Percentiles rank a stretch among this genome's conserved stretches.
phyloP scores from a whole-genome alignment of 805 yeast genomes.

The Dipodascus geniculatus region DNA sequence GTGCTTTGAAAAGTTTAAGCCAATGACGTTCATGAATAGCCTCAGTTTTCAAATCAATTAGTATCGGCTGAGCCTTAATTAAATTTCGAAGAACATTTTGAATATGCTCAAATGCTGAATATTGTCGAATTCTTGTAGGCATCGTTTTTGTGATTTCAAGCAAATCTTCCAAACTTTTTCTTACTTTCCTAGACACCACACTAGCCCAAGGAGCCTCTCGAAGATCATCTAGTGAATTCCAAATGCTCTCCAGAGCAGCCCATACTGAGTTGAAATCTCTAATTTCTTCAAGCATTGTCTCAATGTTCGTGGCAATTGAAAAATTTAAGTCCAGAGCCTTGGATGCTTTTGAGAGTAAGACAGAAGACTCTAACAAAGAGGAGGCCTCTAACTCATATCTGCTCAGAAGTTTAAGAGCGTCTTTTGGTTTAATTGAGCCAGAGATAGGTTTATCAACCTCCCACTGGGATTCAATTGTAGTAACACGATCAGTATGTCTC shows the following conservation, averaged over 20 bases:
- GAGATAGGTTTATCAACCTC: constrained; percentile 21
- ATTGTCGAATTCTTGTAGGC: constrained; percentile 51
- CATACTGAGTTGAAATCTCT: constrained; percentile 49
- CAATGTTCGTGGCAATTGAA: constrained; percentile 21
- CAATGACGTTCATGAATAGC: constrained; percentile 60
- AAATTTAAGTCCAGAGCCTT: constrained; percentile 26
- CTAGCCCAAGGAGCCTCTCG: constrained; percentile 38
- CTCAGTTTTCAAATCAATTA: constrained; percentile 41
- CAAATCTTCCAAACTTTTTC: constrained; percentile 40
- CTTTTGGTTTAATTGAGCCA: constrained; percentile 19
- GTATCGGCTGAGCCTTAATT: constrained; percentile 28
- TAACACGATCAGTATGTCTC: constrained; percentile 26
- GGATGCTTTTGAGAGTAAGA: constrained; percentile 26
- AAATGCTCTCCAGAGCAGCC: constrained; percentile 43
- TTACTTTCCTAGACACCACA: constrained; percentile 33
- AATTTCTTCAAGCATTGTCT: constrained; percentile 35
- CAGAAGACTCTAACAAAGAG: constrained; percentile 9
- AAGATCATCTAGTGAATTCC: constrained; percentile 35
- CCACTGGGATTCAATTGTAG: constrained; percentile 36
- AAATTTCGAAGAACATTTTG: constrained; percentile 34
- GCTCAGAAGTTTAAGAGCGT: constrained; percentile 17
- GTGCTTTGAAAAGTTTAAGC: constrained; percentile 32
- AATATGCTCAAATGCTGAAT: constrained; percentile 55
- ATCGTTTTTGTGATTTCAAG: constrained; percentile 35
- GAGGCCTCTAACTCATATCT: constrained; percentile 19